Percentiles rank a stretch among this genome's conserved stretches.
These are phyloP conservation scores for Pholiota conissans DNA, from an alignment of 768 basidiomycete species.

Conservation along the genomic window DNA sequence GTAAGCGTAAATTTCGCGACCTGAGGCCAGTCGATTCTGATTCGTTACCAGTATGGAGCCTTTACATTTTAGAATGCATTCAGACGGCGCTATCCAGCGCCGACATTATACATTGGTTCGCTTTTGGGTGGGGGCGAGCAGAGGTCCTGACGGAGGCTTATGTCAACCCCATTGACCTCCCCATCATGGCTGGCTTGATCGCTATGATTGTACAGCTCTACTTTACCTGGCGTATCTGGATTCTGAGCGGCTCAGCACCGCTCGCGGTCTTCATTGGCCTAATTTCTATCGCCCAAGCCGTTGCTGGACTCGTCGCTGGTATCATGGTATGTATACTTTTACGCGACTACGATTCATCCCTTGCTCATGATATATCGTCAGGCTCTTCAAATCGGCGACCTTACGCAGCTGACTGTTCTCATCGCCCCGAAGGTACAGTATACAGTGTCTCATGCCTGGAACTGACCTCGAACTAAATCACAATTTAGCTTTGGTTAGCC, in stretches of 20 bases:
- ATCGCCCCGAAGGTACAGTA: neutral
- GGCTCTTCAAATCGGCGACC: slow-evolving; percentile 5
- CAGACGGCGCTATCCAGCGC: slow-evolving; percentile 5
- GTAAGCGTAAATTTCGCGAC: neutral
- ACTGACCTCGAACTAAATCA: neutral
- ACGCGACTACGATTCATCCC: neutral
- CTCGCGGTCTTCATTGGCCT: slow-evolving; percentile 1
- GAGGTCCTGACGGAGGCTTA: slow-evolving; percentile 1
- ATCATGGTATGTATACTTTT: neutral
- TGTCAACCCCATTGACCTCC: slow-evolving; percentile 2
- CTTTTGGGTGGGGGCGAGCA: slow-evolving; percentile 2
- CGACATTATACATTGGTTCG: slow-evolving; percentile 7
- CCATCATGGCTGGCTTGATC: slow-evolving; percentile 4
- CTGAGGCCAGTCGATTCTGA: neutral
- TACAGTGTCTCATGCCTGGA: neutral
- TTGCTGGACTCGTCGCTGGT: slow-evolving; percentile 5
- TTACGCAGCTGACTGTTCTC: neutral
- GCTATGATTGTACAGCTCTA: slow-evolving; percentile 8
- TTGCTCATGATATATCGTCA: neutral
- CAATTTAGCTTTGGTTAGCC: neutral
- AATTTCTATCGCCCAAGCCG: neutral
- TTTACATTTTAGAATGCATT: slow-evolving; percentile 3
- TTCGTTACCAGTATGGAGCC: neutral
- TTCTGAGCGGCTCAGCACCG: neutral
- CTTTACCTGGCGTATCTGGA: slow-evolving; percentile 8